Conservation (phyloP, 768 basidiomycete genomes). For the Mycena alexandri region DNA sequence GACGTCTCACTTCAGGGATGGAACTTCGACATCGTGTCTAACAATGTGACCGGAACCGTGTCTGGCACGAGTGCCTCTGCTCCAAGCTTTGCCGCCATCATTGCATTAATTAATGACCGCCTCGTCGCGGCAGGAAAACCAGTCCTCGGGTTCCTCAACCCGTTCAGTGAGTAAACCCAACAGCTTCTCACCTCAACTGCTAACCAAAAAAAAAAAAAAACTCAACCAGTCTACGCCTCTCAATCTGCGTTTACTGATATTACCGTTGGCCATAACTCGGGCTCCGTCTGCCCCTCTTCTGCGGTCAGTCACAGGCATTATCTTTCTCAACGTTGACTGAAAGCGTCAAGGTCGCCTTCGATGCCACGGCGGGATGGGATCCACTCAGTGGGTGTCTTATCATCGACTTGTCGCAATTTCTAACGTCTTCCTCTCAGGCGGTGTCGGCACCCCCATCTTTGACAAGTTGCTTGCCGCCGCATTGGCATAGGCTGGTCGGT, state of each 20-base stretch:
- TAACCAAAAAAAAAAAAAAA: no score
- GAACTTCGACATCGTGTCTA: conserved; percentile 17
- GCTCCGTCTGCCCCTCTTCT: conserved; percentile 6
- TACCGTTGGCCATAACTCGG: conserved; percentile 20
- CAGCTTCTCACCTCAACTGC: no score
- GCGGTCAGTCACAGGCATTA: no score
- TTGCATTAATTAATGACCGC: conserved; percentile 59
- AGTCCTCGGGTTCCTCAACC: conserved; percentile 49
- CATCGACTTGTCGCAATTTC: no score
- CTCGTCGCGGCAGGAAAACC: conserved; percentile 46
- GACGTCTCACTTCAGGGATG: conserved; percentile 33
- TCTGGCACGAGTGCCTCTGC: conserved; percentile 59
- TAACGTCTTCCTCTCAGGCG: no score
- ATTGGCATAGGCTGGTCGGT: no score
- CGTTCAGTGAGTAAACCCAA: no score
- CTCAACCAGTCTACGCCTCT: conserved; percentile 15
- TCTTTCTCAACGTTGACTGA: no score
- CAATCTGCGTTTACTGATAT: conserved; percentile 19
- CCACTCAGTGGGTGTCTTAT: conserved; percentile 14
- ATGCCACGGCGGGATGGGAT: conserved; percentile 17
- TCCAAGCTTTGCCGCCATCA: conserved; percentile 58
- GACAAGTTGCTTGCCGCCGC: no score
- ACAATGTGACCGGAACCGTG: conserved; percentile 23
- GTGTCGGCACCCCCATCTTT: no score
- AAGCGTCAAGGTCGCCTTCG: conserved; percentile 1